Conservation (phyloP, 306 rosid genomes). For the Prunus mongolica region DNA sequence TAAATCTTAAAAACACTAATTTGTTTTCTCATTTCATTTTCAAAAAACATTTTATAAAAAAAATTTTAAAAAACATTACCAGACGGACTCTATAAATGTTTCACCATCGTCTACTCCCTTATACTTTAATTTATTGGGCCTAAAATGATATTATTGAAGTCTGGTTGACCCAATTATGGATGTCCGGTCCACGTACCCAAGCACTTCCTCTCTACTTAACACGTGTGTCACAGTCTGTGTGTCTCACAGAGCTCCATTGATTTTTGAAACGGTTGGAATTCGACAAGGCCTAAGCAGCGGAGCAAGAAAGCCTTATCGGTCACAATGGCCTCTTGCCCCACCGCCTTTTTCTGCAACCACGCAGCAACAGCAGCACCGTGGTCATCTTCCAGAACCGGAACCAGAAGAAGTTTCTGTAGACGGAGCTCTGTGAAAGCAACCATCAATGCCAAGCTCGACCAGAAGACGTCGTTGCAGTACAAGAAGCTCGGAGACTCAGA, state of each 20-base stretch:
- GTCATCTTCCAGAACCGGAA: not conserved
- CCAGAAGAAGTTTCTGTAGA: conserved; percentile 7
- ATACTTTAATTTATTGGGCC: no score
- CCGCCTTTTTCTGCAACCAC: conserved; percentile 18
- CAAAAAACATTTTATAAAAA: no score
- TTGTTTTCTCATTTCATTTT: no score
- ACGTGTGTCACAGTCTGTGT: not conserved
- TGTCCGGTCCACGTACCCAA: not conserved
- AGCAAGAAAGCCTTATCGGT: not conserved
- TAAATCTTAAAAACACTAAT: no score
- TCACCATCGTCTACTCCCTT: no score
- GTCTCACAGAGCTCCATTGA: not conserved
- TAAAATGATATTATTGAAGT: no score
- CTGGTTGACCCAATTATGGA: no score
- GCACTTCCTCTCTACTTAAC: not conserved
- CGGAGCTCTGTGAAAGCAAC: conserved; percentile 11
- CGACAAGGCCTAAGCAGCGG: not conserved
- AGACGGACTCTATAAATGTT: no score
- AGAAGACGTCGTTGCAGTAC: conserved; percentile 43
- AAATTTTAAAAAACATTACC: no score
- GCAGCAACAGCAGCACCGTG: not conserved
- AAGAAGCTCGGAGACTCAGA: conserved; percentile 82
- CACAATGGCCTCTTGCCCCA: conserved; percentile 5
- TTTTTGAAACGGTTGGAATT: not conserved
- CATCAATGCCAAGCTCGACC: conserved; percentile 29